Evolutionary conservation across 2,329 filamentous ascomycete genomes (phyloP).

Genomic region (Ophiocordyceps camponoti-saundersi): DNA sequence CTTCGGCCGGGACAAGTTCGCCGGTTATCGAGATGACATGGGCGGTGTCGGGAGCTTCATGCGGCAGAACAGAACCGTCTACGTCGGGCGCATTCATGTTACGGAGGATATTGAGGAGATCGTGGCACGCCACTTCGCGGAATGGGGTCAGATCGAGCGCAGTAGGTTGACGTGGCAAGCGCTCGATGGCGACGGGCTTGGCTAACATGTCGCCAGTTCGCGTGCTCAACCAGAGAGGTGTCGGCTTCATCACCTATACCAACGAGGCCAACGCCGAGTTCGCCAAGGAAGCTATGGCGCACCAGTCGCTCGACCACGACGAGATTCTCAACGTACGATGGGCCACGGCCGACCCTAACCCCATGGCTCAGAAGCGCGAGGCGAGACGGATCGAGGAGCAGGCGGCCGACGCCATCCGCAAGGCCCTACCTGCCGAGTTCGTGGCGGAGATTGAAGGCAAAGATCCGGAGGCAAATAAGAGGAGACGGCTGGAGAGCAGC

Average conservation of each 20-base stretch:
- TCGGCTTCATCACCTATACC: constrained; percentile 86
- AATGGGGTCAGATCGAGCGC: constrained; percentile 89
- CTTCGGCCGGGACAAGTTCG: constrained; percentile 76
- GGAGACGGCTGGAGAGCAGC: constrained; percentile 73
- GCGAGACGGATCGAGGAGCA: constrained; percentile 83
- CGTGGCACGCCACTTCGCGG: constrained; percentile 83
- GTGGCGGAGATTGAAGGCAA: constrained; percentile 88
- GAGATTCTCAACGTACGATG: constrained; percentile 93
- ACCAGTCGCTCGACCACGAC: constrained; percentile 78
- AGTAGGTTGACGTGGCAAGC: constrained; percentile 19
- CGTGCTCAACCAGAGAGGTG: constrained; percentile 75
- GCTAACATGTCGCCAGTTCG: constrained; percentile 28
- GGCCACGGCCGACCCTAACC: constrained; percentile 94
- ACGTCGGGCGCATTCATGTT: constrained; percentile 85
- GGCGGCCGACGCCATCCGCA: constrained; percentile 80
- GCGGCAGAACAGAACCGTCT: constrained; percentile 85
- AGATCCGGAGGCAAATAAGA: constrained; percentile 72
- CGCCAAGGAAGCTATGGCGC: constrained; percentile 88
- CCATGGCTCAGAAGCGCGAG: constrained; percentile 83
- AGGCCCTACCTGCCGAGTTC: constrained; percentile 76
- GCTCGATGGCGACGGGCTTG: neutral
- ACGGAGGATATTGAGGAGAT: constrained; percentile 95
- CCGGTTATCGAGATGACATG: constrained; percentile 94
- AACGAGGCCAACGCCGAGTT: constrained; percentile 86
- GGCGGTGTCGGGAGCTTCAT: constrained; percentile 89